These are phyloP conservation scores for Larix kaempferi DNA, from an alignment of 75 land plant genomes.

Conservation along the genomic window DNA sequence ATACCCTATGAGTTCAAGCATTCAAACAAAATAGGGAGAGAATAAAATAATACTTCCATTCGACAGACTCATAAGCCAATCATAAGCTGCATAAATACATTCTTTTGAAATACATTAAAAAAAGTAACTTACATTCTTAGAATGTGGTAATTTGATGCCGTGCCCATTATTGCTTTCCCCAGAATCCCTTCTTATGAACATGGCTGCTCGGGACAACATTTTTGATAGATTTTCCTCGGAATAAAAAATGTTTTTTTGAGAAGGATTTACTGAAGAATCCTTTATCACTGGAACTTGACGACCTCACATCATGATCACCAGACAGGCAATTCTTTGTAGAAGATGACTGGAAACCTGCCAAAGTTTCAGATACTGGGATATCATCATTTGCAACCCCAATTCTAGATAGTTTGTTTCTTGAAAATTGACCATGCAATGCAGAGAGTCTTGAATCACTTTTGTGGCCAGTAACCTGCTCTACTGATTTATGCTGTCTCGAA, in stretches of 20 bases:
- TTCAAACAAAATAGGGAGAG: neutral
- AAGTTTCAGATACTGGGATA: conserved; percentile 10
- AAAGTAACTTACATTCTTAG: conserved; percentile 2
- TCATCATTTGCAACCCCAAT: conserved; percentile 55
- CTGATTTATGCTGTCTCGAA: conserved; percentile 32
- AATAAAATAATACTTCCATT: conserved; percentile 1
- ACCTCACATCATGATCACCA: conserved; percentile 21
- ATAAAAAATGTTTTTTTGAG: conserved; percentile 59
- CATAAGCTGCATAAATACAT: neutral
- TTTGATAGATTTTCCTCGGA: conserved; percentile 35
- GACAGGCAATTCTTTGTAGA: conserved; percentile 13
- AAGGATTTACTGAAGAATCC: conserved; percentile 48
- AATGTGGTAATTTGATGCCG: neutral
- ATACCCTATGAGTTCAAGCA: neutral
- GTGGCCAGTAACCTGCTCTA: conserved; percentile 25
- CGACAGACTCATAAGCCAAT: neutral
- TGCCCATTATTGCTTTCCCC: conserved; percentile 36
- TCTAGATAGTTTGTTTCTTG: conserved; percentile 50
- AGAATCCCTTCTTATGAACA: conserved; percentile 41
- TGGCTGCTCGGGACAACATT: conserved; percentile 21
- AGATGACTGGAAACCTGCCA: conserved; percentile 6
- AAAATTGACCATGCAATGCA: neutral
- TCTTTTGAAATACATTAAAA: neutral
- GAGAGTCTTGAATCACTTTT: conserved; percentile 1
- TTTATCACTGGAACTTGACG: conserved; percentile 53